Conservation (phyloP, 495 filamentous ascomycete genomes). For the Xylaria cubensis region DNA sequence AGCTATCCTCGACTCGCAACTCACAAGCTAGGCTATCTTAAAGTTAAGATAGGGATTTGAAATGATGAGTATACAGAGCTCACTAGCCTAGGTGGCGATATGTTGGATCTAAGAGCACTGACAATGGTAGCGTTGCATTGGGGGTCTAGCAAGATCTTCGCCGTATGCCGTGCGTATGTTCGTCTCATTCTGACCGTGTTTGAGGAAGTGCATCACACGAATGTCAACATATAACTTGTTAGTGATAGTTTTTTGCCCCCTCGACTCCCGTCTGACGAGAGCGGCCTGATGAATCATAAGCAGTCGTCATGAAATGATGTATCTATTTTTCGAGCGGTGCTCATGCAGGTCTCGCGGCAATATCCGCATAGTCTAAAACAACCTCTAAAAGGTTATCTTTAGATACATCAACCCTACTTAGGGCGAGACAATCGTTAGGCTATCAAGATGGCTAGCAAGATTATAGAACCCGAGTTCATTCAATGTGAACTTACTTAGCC, state of each 20-base stretch:
- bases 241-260: slow-evolving; percentile 28
- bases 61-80: not conserved
- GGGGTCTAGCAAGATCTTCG: not conserved
- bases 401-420: not conserved
- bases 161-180: slow-evolving; percentile 12
- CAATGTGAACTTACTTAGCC: not conserved
- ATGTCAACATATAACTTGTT: slow-evolving; percentile 26
- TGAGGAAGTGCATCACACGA: slow-evolving; percentile 28
- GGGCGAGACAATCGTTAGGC: too few relatives aligned
- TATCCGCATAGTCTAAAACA: not conserved
- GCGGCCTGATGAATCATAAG: slow-evolving; percentile 31
- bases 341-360: slow-evolving; percentile 5
- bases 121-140: not conserved
- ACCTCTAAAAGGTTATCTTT: not conserved
- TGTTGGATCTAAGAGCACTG: not conserved
- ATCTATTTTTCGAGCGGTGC: not conserved
- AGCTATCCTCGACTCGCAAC: not conserved
- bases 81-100: not conserved
- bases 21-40: not conserved
- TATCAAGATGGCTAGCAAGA: not conserved
- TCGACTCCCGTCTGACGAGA: slow-evolving; percentile 30
- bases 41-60: not conserved
- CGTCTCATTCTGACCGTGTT: slow-evolving; percentile 30
- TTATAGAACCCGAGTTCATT: not conserved
- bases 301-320: slow-evolving; percentile 27